Evolutionary conservation across 768 basidiomycete genomes (phyloP), one percentile per base, ranked within the genome.

Genomic region (Boletus reticuloceps): DNA sequence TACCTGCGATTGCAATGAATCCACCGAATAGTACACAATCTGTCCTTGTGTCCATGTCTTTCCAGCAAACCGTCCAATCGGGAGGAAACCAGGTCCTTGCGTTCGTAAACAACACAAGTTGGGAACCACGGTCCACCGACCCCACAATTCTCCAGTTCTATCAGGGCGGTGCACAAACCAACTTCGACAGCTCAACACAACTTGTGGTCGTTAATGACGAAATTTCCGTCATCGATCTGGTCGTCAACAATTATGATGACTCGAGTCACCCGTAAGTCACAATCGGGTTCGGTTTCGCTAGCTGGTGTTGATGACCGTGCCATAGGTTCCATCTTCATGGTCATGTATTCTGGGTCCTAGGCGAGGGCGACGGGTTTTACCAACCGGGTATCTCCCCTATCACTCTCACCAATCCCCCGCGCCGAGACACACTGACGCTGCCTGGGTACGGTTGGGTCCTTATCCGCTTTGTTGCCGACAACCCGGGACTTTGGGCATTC

Each of bases 401-500:
- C 47, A 71, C 68, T 39, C 65, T 67, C 44, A 66, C 52, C 53
- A 73, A 77, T 49, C 72, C 77, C 9, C 68, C 77, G 53, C 67
- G 75, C 12, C 67, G 77, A 10, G 78, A 79, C 59, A 77, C 77
- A 1, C 53, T 76, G 16, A 65, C 76, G 37, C 55, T 79, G 40
- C 76, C 76, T 1, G 71, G 71, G 19, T 77, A 61, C 53, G 69
- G 70, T 29, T 78, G 66, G 62, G 58, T 68, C 29, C 64, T 67
- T 17, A 66, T 79, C 20, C 72, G 78, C 31, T 77, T 77, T 54
- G 64, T 75, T 16, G 69, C 72, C 6, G 75, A 79, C 59, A 78
- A 78, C 51, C 73, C 78, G 0, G 77, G 78, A 31, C 53, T 76
- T 38, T 79, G 77, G 77, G 74, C 75, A 1, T 74, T 79, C 64